Percentiles rank a stretch among this genome's conserved stretches.
Conservation (phyloP, 768 basidiomycete genomes). For the Antrodiella citrinella region DNA sequence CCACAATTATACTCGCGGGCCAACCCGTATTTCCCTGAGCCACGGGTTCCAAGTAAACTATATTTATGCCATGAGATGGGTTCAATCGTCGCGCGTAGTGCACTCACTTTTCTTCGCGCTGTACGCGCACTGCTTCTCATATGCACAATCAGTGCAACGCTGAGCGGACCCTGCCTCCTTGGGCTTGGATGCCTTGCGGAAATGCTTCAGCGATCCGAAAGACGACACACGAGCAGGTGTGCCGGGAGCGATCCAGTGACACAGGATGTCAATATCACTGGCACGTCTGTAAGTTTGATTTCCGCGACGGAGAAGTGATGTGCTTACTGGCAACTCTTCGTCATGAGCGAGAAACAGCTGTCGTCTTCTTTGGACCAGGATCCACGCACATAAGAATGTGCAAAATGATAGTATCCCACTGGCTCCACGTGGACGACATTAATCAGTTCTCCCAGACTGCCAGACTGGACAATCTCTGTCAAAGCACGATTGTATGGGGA, state of each 20-base stretch:
- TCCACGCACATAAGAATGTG: conserved; percentile 82
- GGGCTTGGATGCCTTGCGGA: conserved; percentile 68
- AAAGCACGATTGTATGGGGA: conserved; percentile 75
- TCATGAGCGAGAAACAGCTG: conserved; percentile 79
- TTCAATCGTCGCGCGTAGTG: neutral
- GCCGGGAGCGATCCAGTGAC: conserved; percentile 65
- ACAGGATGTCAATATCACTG: conserved; percentile 82
- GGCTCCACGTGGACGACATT: conserved; percentile 84
- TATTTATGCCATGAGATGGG: conserved; percentile 4
- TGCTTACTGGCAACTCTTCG: conserved; percentile 84
- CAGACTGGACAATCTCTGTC: conserved; percentile 61
- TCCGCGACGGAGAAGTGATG: neutral
- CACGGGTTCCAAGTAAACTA: conserved; percentile 81
- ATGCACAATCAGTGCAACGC: conserved; percentile 71
- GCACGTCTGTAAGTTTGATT: too few species aligned
- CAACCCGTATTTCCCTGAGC: conserved; percentile 44
- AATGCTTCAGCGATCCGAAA: conserved; percentile 81
- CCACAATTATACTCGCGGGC: conserved; percentile 64
- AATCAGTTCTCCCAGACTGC: conserved; percentile 65
- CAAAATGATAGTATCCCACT: conserved; percentile 82
- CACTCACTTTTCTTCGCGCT: conserved; percentile 76
- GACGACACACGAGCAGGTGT: conserved; percentile 67
- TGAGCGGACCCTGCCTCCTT: conserved; percentile 53
- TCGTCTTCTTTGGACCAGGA: conserved; percentile 66
- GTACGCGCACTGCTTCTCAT: conserved; percentile 70